Evolutionary conservation across 2,329 filamentous ascomycete genomes (phyloP).

Genomic region (Exophiala phaeomuriformis): DNA sequence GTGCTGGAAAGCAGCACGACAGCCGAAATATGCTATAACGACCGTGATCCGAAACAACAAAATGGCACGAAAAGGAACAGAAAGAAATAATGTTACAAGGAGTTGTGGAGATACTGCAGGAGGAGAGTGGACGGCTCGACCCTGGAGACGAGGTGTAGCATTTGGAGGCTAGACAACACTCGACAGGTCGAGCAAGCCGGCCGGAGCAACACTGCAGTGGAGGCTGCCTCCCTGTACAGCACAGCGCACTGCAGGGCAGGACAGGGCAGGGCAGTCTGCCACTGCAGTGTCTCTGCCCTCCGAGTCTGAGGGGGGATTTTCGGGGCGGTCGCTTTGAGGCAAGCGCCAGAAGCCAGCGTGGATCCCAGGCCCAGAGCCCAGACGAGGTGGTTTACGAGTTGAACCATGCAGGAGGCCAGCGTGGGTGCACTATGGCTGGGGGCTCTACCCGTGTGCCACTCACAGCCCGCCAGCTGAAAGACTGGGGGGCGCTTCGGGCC

Average conservation of each 20-base stretch:
- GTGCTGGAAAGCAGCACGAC: constrained; percentile 16
- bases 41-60: constrained; percentile 16
- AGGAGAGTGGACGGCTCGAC: constrained; percentile 15
- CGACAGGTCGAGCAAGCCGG: neutral
- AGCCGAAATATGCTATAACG: constrained; percentile 18
- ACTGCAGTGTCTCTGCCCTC: neutral
- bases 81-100: constrained; percentile 20
- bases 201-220: neutral
- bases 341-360: constrained; percentile 18
- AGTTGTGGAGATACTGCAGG: constrained; percentile 7
- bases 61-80: constrained; percentile 13
- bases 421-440: constrained; percentile 13
- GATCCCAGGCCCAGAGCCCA: constrained; percentile 10
- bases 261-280: too few species aligned
- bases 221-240: too few species aligned
- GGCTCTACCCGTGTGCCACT: constrained; percentile 11
- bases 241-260: too few species aligned
- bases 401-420: constrained; percentile 10
- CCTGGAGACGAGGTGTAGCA: constrained; percentile 15
- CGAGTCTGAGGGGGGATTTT: constrained; percentile 10
- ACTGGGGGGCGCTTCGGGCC: neutral
- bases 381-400: constrained; percentile 19
- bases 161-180: constrained; percentile 19
- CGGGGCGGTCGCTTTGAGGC: constrained; percentile 13
- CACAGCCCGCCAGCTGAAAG: neutral